These are phyloP conservation scores for Schizosaccharomyces japonicus DNA, from an alignment of 805 yeast species.

Conservation along the genomic window DNA sequence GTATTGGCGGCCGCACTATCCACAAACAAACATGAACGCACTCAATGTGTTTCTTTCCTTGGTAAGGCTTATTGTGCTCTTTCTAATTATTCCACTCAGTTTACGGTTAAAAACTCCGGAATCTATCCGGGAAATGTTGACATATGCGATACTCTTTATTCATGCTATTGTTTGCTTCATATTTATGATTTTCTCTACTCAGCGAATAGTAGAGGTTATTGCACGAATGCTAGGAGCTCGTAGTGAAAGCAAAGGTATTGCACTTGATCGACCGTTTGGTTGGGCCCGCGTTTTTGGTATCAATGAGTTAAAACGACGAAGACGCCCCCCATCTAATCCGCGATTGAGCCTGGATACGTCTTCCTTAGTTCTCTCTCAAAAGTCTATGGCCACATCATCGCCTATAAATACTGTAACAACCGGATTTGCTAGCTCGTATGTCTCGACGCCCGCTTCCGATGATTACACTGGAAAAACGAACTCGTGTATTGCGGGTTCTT, in stretches of 20 bases:
- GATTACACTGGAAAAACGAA: background rate
- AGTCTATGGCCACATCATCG: too few species aligned
- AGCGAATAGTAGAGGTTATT: background rate
- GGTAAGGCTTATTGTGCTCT: background rate
- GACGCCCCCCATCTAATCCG: too few species aligned
- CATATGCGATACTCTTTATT: background rate
- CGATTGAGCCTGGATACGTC: too few species aligned
- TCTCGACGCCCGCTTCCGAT: background rate
- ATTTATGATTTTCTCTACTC: background rate
- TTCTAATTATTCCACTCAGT: background rate
- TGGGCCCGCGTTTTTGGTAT: constrained; percentile 2
- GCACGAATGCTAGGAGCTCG: constrained; percentile 1
- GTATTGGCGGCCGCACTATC: background rate
- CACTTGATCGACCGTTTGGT: constrained; percentile 1
- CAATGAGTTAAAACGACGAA: constrained; percentile 1
- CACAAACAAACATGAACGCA: background rate
- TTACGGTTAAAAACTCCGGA: too few species aligned
- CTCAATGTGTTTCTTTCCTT: background rate
- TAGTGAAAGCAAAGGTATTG: background rate
- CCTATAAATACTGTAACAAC: too few species aligned
- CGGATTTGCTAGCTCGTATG: too few species aligned
- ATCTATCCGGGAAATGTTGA: background rate
- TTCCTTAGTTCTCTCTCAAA: too few species aligned
- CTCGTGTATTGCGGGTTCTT: background rate
- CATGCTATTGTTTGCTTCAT: background rate